Evolutionary conservation across 768 basidiomycete species (phyloP).

Genomic region (Mrakia blollopis): DNA sequence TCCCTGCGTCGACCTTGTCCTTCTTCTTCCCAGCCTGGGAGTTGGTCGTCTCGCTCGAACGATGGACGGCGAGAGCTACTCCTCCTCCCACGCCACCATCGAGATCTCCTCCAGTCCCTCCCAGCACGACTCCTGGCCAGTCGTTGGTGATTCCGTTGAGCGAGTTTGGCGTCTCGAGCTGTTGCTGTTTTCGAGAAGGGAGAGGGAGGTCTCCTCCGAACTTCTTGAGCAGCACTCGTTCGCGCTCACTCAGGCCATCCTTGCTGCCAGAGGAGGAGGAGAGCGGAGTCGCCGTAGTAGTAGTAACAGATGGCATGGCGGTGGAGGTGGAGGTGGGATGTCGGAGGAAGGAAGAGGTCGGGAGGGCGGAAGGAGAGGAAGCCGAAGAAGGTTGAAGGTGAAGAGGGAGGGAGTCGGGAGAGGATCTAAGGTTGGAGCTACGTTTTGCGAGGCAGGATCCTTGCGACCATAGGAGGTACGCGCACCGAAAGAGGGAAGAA

Average conservation of each 20-base stretch:
- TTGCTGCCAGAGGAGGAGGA: not conserved
- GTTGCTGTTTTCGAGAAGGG: not conserved
- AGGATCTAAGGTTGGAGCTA: too few relatives aligned
- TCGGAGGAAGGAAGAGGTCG: too few relatives aligned
- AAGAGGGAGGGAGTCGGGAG: too few relatives aligned
- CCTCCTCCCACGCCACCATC: not conserved
- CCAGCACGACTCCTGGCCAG: slow-evolving; percentile 21
- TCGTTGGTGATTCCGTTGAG: not conserved
- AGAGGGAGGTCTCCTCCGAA: slow-evolving; percentile 26
- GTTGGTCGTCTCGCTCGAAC: not conserved
- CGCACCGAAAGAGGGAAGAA: too few relatives aligned
- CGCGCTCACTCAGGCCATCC: not conserved
- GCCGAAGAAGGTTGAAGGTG: not conserved
- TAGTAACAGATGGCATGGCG: not conserved
- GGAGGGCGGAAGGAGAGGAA: not conserved
- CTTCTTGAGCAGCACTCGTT: slow-evolving; percentile 29
- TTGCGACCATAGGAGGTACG: too few relatives aligned
- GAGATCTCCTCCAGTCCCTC: not conserved
- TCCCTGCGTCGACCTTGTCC: slow-evolving; percentile 29
- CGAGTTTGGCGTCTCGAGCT: not conserved
- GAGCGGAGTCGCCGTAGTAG: not conserved
- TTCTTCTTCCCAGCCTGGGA: not conserved
- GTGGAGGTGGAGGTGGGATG: not conserved
- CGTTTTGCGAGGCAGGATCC: too few relatives aligned
- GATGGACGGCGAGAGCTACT: not conserved